phyloP scores from a whole-genome alignment of 768 basidiomycete genomes.

The Leccinum subtestaceum region DNA sequence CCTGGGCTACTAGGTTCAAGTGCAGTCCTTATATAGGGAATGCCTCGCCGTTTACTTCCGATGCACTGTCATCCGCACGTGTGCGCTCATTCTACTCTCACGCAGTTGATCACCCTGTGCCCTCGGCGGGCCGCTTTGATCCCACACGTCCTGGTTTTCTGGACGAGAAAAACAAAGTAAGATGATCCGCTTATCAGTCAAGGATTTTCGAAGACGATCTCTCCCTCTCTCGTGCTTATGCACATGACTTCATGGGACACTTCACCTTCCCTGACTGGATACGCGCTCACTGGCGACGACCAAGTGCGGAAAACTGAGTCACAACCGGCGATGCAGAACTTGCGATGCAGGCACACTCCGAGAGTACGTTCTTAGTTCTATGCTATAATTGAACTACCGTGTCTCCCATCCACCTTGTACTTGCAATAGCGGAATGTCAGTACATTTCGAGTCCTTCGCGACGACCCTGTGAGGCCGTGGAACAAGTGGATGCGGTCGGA shows the following conservation, averaged over 20 bases:
- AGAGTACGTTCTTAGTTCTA: neutral
- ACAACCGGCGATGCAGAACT: neutral
- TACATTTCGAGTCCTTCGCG: neutral
- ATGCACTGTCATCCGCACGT: neutral
- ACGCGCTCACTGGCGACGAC: neutral
- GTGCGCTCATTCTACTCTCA: neutral
- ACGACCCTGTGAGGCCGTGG: too few relatives aligned
- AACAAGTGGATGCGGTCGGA: too few relatives aligned
- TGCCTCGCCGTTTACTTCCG: neutral
- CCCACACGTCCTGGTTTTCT: neutral
- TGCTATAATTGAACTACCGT: neutral
- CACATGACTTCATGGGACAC: too few relatives aligned
- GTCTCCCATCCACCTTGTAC: neutral
- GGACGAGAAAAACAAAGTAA: neutral
- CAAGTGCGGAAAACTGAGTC: neutral
- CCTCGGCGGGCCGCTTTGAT: neutral
- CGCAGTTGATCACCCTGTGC: neutral
- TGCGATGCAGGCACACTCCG: neutral
- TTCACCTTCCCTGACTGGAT: neutral
- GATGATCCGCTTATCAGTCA: neutral
- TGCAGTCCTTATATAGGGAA: neutral
- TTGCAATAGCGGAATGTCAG: neutral
- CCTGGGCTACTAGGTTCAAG: neutral
- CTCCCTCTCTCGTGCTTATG: too few relatives aligned
- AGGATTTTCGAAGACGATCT: neutral